phyloP scores from a whole-genome alignment of 108 stramenopile genomes.

The Cyclotella cryptica region DNA sequence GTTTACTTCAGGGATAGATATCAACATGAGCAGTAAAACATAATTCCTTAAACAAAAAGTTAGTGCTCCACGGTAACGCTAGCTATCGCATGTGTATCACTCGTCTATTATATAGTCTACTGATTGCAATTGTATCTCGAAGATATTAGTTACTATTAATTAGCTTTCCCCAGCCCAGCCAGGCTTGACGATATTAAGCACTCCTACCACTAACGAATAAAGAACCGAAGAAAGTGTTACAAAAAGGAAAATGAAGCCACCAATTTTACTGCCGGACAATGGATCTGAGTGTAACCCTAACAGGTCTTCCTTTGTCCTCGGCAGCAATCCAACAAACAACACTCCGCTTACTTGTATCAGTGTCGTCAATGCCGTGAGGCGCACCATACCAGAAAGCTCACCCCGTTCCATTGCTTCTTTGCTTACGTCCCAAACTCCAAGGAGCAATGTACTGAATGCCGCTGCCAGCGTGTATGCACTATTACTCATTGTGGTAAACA shows the following conservation, averaged over 20 bases:
- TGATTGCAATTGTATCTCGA: neutral
- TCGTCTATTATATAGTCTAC: neutral
- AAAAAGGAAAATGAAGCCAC: slow-evolving; percentile 77
- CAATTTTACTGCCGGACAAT: slow-evolving; percentile 63
- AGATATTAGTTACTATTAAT: neutral
- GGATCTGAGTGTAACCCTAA: slow-evolving; percentile 56
- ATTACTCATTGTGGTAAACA: slow-evolving; percentile 88
- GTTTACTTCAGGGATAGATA: too few relatives aligned
- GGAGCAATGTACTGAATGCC: slow-evolving; percentile 69
- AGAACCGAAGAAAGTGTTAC: slow-evolving; percentile 72
- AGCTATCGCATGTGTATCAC: neutral
- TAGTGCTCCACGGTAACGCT: too few relatives aligned
- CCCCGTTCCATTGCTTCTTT: slow-evolving; percentile 68
- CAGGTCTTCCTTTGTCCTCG: slow-evolving; percentile 82
- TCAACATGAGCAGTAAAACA: too few relatives aligned
- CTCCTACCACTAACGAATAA: slow-evolving; percentile 79
- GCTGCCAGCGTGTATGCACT: slow-evolving; percentile 61
- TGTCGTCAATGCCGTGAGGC: slow-evolving; percentile 81
- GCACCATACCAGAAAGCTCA: slow-evolving; percentile 72
- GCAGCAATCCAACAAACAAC: slow-evolving; percentile 74
- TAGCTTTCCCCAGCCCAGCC: slow-evolving; percentile 79
- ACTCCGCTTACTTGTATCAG: slow-evolving; percentile 73
- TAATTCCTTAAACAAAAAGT: too few relatives aligned
- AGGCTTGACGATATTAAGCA: slow-evolving; percentile 76
- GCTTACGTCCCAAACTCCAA: slow-evolving; percentile 83